Evolutionary conservation across 306 rosid species (phyloP).

Genomic region (Begonia fuchsioides): DNA sequence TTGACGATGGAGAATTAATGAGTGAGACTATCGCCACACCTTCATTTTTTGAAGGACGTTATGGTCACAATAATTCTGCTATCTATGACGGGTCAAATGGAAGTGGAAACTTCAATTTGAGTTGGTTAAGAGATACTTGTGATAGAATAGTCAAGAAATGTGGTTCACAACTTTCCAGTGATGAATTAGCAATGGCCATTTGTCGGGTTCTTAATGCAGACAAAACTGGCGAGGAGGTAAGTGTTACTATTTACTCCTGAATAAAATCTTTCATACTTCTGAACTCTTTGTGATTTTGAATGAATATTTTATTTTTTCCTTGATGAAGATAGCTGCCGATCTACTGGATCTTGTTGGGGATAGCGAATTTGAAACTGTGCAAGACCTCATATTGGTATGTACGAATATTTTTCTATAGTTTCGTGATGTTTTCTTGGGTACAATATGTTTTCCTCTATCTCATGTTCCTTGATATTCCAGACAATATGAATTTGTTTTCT

Average conservation of each 20-base stretch:
- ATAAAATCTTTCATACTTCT: constrained; percentile 7
- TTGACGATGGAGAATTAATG: constrained; percentile 54
- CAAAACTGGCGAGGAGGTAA: constrained; percentile 93
- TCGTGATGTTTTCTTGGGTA: constrained; percentile 1
- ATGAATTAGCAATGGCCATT: constrained; percentile 85
- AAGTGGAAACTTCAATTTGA: constrained; percentile 29
- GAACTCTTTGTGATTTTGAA: constrained; percentile 4
- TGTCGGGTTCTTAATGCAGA: constrained; percentile 87
- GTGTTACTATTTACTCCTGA: constrained; percentile 8
- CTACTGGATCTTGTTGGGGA: constrained; percentile 90
- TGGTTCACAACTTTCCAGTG: constrained; percentile 44
- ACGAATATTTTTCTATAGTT: constrained; percentile 5
- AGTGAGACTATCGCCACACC: constrained; percentile 31
- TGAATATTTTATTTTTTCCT: constrained; percentile 9
- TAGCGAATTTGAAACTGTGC: constrained; percentile 78
- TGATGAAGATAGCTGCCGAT: constrained; percentile 74
- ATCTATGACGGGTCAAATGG: constrained; percentile 16
- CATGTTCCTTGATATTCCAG: neutral
- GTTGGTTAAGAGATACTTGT: constrained; percentile 74
- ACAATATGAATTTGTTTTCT: too few relatives aligned
- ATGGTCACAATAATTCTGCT: constrained; percentile 9
- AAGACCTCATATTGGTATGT: constrained; percentile 68
- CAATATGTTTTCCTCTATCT: neutral
- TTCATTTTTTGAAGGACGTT: constrained; percentile 29
- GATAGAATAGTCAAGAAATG: constrained; percentile 37